Evolutionary conservation across 495 filamentous ascomycete species (phyloP), one percentile per base, ranked within the genome.

Genomic region (Podospora tetraspora): DNA sequence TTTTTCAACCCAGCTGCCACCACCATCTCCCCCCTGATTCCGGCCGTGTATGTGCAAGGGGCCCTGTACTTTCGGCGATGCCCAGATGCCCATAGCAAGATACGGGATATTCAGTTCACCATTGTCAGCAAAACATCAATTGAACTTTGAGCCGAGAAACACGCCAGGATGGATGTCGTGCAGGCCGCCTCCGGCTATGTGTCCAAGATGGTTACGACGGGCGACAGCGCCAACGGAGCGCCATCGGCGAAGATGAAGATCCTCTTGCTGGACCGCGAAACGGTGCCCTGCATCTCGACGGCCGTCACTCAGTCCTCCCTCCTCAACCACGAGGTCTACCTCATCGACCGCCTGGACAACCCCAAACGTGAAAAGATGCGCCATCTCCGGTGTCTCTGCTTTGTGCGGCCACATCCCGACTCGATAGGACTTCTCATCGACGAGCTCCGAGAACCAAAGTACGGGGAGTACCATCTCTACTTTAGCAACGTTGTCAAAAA

Each of bases 201-300:
- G 84, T 90, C 92, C 77, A 97, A 94, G 88, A 97, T 99, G 90
- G 88, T 97, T 77, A 90, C 92, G 59, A 88, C 88, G 70, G 94
- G 94, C 76, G 93, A 96, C 78, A 82, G 83, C 72, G 82, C 88
- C 66, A 79, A 86, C 57, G 88, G 88, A 61, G 84, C 86, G 52
- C 85, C 91, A 57, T 90, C 92, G 13, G 87, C 92, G 43, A 98
- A 98, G 85, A 99, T 99, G 95, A 99, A 99, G 89, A 94, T 97
- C 73, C 83, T 99, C 64, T 85, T 99, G 72, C 84, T 99, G 66
- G 95, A 99, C 80, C 90, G 87, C 79, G 95, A 97, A 81, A 99
- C 95, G 76, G 91, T 98, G 22, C 86, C 92, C 43, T 95, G 97
- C 71, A 86, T 97, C 34, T 98, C 96, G 24, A 94, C 93, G 21